Evolutionary conservation across 176 grass and related monocot genomes (phyloP).

Genomic region (Rhynchospora pubera): DNA sequence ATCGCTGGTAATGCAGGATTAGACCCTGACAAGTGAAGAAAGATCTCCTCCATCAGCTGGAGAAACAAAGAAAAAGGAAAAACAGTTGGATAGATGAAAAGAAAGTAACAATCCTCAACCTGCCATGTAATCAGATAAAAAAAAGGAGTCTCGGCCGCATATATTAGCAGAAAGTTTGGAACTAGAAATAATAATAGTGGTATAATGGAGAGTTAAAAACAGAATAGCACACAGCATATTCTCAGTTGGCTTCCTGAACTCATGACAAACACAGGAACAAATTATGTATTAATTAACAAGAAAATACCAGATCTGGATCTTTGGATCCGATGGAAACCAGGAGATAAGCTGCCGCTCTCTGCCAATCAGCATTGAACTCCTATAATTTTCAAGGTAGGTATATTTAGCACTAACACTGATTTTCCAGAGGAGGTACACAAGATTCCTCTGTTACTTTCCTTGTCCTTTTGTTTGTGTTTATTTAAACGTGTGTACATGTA

Average conservation of each 20-base stretch:
- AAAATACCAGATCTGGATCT: constrained; percentile 75
- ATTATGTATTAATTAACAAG: not conserved
- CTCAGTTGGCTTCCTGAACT: not conserved
- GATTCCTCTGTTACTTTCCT: not conserved
- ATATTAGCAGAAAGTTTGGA: not conserved
- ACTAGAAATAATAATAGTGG: not conserved
- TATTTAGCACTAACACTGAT: not conserved
- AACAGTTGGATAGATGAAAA: not conserved
- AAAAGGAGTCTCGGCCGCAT: constrained; percentile 1
- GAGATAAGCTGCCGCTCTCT: constrained; percentile 80
- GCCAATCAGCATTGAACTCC: constrained; percentile 94
- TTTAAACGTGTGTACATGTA: not conserved
- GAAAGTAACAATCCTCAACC: not conserved
- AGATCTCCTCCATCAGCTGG: constrained; percentile 94
- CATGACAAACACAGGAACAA: not conserved
- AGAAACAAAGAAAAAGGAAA: constrained; percentile 15
- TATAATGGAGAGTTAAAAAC: not conserved
- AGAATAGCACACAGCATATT: not conserved
- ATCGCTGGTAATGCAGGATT: constrained; percentile 84
- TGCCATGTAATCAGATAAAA: constrained; percentile 8
- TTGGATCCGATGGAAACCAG: constrained; percentile 88
- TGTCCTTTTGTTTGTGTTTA: not conserved
- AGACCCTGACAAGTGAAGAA: constrained; percentile 90
- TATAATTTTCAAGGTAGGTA: constrained; percentile 27
- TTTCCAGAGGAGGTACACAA: not conserved